Percentiles rank a stretch among this genome's conserved stretches.
phyloP scores from a whole-genome alignment of 2,329 filamentous ascomycete species.

The Chrysosporium keratinophilum region DNA sequence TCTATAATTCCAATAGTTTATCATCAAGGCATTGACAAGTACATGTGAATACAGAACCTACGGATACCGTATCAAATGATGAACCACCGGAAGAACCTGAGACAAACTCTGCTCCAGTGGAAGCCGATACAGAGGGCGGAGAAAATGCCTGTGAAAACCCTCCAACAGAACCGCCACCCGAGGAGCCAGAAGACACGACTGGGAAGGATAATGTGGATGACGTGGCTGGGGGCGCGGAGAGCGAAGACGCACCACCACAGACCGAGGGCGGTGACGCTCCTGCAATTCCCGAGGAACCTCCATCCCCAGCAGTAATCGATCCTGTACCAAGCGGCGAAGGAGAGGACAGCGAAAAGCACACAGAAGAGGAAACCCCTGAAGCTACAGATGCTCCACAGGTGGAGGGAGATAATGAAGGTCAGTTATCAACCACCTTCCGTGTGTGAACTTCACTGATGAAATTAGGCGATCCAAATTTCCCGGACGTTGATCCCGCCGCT shows the following conservation, averaged over 20 bases:
- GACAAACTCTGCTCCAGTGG: not conserved
- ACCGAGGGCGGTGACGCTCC: not conserved
- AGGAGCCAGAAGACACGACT: not conserved
- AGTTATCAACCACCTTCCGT: not conserved
- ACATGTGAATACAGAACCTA: not conserved
- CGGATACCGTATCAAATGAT: not conserved
- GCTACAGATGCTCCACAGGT: not conserved
- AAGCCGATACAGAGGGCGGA: not conserved
- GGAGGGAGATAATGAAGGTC: constrained; percentile 10
- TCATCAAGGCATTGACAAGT: not conserved
- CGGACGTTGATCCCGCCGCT: constrained; percentile 12
- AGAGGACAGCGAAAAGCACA: not conserved
- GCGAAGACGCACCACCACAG: not conserved
- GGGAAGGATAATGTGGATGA: not conserved
- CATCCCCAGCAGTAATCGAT: not conserved
- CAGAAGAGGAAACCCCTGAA: not conserved
- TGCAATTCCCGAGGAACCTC: not conserved
- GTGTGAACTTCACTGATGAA: not conserved
- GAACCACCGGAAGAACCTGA: not conserved
- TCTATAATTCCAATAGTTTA: not conserved
- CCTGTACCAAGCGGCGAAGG: not conserved
- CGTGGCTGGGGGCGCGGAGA: not conserved
- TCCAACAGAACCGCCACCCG: not conserved
- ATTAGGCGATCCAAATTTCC: constrained; percentile 10
- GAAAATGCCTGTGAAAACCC: not conserved